Evolutionary conservation across 768 basidiomycete genomes (phyloP), one percentile per base, ranked within the genome.

Genomic region (Antrodiella citrinella): DNA sequence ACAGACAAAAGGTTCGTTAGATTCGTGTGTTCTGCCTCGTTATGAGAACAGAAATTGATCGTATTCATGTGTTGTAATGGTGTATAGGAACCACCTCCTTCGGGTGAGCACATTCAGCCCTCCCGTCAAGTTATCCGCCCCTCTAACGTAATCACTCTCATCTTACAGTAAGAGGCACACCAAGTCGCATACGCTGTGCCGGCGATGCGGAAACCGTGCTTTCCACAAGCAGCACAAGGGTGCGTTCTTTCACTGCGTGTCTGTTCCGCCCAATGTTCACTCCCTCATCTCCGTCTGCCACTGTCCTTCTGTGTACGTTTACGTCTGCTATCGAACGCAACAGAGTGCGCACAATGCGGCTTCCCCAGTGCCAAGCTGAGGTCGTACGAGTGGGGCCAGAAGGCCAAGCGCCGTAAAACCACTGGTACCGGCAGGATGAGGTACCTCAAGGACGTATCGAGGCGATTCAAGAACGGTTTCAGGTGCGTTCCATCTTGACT

Each of bases 161-260:
- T 47, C 50, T 44, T 24, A 56, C 68, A 91, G 92, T 89, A 94
- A 94, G 78, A 80, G 91, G 68, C 93, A 94, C 82, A 88, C 90
- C 59, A 96, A 95, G 77, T 83, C 90, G 57, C 92, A 95, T 79
- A 93, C 91, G 51, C 84, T 97, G 62, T 99, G 96, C 82, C 80
- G 93, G 67, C 89, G 96, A 62, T 99, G 96, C 72, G 92, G 93
- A 58, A 80, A 85, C 72, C 84, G 95, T 53, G 81, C 92, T 26
- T 95, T 97, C 80, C 96, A 98, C 82, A 87, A 83, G 72, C 95
- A 99, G 75, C 91, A 99, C 78, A 92, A 98, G 80, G 86, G 91
- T 94, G 58, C 61, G 86, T 58, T 43, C 21, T 10, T 18, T n/a
- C n/a, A n/a, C n/a, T n/a, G n/a, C n/a, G n/a, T 18, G 40, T 15